phyloP scores from a whole-genome alignment of 345 rosid species.

The Capsella bursapastoris region DNA sequence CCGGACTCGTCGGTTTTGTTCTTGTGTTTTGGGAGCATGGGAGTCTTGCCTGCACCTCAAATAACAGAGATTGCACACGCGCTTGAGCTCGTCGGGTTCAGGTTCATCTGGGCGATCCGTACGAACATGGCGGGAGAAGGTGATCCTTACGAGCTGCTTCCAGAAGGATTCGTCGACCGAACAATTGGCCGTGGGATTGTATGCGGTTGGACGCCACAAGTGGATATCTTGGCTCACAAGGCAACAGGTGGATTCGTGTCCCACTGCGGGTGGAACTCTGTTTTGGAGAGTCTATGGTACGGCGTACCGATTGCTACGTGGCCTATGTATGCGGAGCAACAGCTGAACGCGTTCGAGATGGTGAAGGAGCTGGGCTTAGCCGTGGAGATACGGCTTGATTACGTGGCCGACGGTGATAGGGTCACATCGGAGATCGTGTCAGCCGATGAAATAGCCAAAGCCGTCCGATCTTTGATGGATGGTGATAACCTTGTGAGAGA shows the following conservation, averaged over 20 bases:
- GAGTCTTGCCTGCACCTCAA: slow-evolving; percentile 53
- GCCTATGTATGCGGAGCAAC: slow-evolving; percentile 63
- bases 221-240: slow-evolving; percentile 49
- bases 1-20: slow-evolving; percentile 59
- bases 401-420: slow-evolving; percentile 45
- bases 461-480: slow-evolving; percentile 54
- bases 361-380: slow-evolving; percentile 53
- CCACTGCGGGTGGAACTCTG: slow-evolving; percentile 75
- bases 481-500: slow-evolving; percentile 28
- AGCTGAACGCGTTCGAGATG: slow-evolving; percentile 53
- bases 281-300: slow-evolving; percentile 56
- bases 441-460: slow-evolving; percentile 51
- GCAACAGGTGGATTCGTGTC: slow-evolving; percentile 67
- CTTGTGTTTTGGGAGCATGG: slow-evolving; percentile 73
- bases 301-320: slow-evolving; percentile 57
- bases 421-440: background rate
- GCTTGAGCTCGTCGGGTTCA: slow-evolving; percentile 48
- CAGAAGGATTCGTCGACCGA: slow-evolving; percentile 57
- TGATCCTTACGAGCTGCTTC: slow-evolving; percentile 47
- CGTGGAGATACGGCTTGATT: slow-evolving; percentile 56
- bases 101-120: slow-evolving; percentile 57
- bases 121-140: slow-evolving; percentile 36
- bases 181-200: slow-evolving; percentile 50
- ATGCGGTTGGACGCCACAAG: slow-evolving; percentile 70
- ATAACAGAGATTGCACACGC: slow-evolving; percentile 57